Evolutionary conservation across 2,329 filamentous ascomycete genomes (phyloP), one percentile per base, ranked within the genome.

Genomic region (Trichoderma simmonsii): DNA sequence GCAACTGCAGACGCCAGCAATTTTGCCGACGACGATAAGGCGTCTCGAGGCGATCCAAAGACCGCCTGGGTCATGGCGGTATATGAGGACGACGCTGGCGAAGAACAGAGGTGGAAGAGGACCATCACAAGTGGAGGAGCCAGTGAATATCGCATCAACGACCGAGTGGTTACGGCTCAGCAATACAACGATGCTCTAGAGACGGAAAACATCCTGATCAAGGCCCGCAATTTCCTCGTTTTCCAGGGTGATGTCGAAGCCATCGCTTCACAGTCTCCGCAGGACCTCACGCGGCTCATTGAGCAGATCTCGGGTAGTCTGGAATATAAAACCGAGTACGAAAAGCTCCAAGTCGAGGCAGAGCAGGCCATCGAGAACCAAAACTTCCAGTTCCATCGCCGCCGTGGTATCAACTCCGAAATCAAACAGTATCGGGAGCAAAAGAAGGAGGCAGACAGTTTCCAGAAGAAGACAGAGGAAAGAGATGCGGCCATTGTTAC

Each of bases 21-120:
- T 30, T 85, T 89, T 69, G 85, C 88, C 51, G 87, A 87, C 24
- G 89, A 91, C 67, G 90, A 88, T 43, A 87, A 89, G 70, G 87
- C 90, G 70, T 91, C 89, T n/a, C 91, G 89, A 43, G 89, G 90
- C 75, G 95, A 99, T 77, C 96, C 96, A 0, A 96, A 95, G 81
- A 96, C 91, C 3, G 97, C 96, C 3, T 99, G 95, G 95, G 97
- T 99, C 15, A 98, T 98, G 94, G 96, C 96, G 34, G 95, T 99
- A 18, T 99, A 98, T 81, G 95, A 98, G 80, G 96, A 99, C 79
- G 96, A 99, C 80, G 94, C 94, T 2, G 95, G 94, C 61, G 93
- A 97, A 78, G 94, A 97, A 81, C 95, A 98, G 79, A 91, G 91
- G 76, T 99, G 96, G 96, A 97, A 97, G 84, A 93, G 96, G 73